Evolutionary conservation across 2,329 filamentous ascomycete genomes (phyloP).

Genomic region (Epichloe sp.): DNA sequence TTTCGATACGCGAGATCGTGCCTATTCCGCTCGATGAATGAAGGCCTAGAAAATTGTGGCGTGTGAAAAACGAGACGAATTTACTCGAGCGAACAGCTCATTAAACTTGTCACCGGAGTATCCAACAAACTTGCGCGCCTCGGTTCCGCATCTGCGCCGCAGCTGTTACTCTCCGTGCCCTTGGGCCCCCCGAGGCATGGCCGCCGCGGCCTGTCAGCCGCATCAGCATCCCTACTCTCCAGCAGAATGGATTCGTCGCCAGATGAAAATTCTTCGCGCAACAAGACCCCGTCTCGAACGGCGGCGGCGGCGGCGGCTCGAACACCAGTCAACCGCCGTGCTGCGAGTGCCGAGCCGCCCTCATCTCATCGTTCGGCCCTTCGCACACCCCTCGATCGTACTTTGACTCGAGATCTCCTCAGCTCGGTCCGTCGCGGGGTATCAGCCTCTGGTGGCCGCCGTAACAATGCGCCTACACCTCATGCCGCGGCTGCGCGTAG

Average conservation of each 20-base stretch:
- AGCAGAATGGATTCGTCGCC: slow-evolving; percentile 2
- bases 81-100: not conserved
- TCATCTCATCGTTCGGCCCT: slow-evolving; percentile 25
- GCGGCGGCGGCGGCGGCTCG: slow-evolving; percentile 12
- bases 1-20: not conserved
- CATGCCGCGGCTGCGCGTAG: slow-evolving; percentile 48
- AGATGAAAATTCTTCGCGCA: not conserved
- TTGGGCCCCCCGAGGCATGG: not conserved
- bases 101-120: not conserved
- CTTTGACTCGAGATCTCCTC: slow-evolving; percentile 21
- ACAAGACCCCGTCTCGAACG: slow-evolving; percentile 7
- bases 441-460: slow-evolving; percentile 30
- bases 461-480: slow-evolving; percentile 38
- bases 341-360: slow-evolving; percentile 22
- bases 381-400: slow-evolving; percentile 29
- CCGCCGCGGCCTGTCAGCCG: not conserved
- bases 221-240: not conserved
- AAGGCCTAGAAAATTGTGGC: not conserved
- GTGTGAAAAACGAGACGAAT: not conserved
- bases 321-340: slow-evolving; percentile 12
- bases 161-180: not conserved
- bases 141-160: not conserved
- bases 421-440: slow-evolving; percentile 28
- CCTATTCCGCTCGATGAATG: not conserved
- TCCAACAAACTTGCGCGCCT: not conserved